Evolutionary conservation across 768 basidiomycete genomes (phyloP), one percentile per base, ranked within the genome.

Genomic region (Nidularia pulvinata): DNA sequence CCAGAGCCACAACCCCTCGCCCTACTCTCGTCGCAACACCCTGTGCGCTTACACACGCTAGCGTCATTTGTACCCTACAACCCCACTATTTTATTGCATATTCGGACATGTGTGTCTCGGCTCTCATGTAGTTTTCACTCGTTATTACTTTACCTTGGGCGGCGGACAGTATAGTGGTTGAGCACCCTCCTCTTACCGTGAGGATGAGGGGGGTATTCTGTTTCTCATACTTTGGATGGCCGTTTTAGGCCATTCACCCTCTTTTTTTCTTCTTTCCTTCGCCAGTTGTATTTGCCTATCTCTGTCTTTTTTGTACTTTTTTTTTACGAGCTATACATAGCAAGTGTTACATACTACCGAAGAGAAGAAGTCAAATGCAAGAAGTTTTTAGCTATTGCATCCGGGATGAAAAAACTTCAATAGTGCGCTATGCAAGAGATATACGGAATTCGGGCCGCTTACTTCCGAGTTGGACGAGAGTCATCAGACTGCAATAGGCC

Each of bases 71-170:
- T 10, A n/a, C 37, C n/a, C n/a, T 39, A n/a, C 37, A 39, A 10
- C 37, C 37, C n/a, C 37, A 39, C 37, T n/a, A n/a, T 10, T 19
- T 46, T 11, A 13, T 56, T 25, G 51, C 11, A 34, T 49, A 30
- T 16, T 44, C 50, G 39, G 22, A 45, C 42, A 34, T 49, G 39
- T 19, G 32, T 50, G 33, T 34, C 37, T 14, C 19, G 39, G 46
- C 43, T 51, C 43, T 39, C 37, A 37, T 46, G 32, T 53, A 50
- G 39, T 36, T 33, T 44, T 33, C 50, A 36, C 44, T 46, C 42
- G 14, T 48, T 51, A 44, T 51, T 30, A 50, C 49, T 57, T 59
- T 56, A 52, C 32, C 16, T 48, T 55, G 59, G 60, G 61, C 57
- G 53, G 57, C 56, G 59, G 63, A 65, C 45, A 52, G 34, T 55